Evolutionary conservation across 306 rosid species (phyloP), one percentile per base, ranked within the genome.

Genomic region (Rubus idaeus): DNA sequence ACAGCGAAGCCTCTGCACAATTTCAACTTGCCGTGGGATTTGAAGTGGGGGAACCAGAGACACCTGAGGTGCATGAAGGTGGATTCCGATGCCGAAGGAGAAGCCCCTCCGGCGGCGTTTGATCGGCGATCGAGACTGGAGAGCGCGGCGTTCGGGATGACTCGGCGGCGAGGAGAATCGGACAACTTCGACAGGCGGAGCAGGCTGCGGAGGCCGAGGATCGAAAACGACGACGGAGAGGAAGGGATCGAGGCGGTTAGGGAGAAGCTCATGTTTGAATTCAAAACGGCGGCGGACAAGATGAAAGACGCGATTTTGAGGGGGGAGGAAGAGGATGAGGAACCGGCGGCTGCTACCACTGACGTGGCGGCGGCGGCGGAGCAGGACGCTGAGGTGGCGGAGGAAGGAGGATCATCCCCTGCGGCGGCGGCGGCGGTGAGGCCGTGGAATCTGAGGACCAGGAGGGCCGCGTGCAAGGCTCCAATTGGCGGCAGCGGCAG

Each of bases 41-140:
- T 90, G 84, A 89, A 86, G 87, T 94, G 98, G 98, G 98, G 97
- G 82, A 90, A n/a, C 82, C 98, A 90, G 84, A 91, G 82, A 83
- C 52, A 81, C 79, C 90, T 94, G 53, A 53, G 93, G 73, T 94
- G 98, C 87, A 84, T 76, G 91, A 91, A 91, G 78, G 77, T 77
- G 50, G 75, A 67, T 35, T 30, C 85, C 57, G 72, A 53, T 50
- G 82, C 49, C 41, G 68, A 18, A 17, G 74, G 6, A 60, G 39
- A 11, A 61, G 9, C 21, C 67, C 35, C 35, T 30, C 4, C 56
- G 81, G 63, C 30, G 44, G 14, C 75, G 26, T 82, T 78, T 37
- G 87, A 87, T 92, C 91, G 82, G 53, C 90, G 85, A 81, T 85
- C 92, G 71, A 76, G 60, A 75, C 75, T 65, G 2, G 87, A 78